A percentile compares a stretch with the other conserved stretches of the same genome.
Evolutionary conservation across 768 basidiomycete species (phyloP).

Genomic region (Mycena galericulata): DNA sequence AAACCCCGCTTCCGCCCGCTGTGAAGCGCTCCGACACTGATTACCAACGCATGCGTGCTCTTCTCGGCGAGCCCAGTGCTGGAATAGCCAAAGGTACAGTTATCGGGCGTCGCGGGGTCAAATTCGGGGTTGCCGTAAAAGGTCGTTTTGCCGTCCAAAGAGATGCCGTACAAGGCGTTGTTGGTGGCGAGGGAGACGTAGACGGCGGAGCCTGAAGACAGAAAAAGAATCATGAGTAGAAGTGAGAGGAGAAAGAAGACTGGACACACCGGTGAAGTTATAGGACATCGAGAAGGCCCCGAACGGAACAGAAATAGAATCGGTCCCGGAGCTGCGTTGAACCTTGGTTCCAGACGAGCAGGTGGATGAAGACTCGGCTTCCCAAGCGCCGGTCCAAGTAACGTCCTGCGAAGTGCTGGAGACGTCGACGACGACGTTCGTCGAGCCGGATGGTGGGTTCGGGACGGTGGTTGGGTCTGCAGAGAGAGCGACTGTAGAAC

Average conservation of each 20-base stretch:
- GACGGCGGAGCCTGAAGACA: constrained; percentile 18
- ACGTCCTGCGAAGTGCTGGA: constrained; percentile 15
- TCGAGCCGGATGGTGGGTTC: constrained; percentile 23
- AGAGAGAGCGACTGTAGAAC: constrained; percentile 10
- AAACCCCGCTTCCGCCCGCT: constrained; percentile 6
- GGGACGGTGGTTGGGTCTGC: constrained; percentile 21
- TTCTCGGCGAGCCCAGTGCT: constrained; percentile 17
- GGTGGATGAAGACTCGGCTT: constrained; percentile 2
- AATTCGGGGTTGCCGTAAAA: constrained; percentile 22
- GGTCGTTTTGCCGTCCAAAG: constrained; percentile 19
- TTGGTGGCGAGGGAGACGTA: constrained; percentile 21
- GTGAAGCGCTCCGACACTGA: constrained; percentile 16
- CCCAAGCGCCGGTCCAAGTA: constrained; percentile 16
- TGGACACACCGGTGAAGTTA: constrained; percentile 23
- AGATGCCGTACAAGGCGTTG: constrained; percentile 15
- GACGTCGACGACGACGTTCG: constrained; percentile 24
- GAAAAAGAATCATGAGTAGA: constrained; percentile 5
- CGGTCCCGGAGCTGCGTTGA: constrained; percentile 15
- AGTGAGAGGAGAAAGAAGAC: constrained; percentile 13
- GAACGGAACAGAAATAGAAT: constrained; percentile 2
- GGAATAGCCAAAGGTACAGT: constrained; percentile 27
- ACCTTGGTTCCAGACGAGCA: constrained; percentile 17
- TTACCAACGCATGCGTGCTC: constrained; percentile 17
- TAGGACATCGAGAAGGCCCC: constrained; percentile 18
- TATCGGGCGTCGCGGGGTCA: constrained; percentile 21